These are phyloP conservation scores for Taphrina confusa DNA, from an alignment of 1,139 yeast genomes.

Conservation along the genomic window DNA sequence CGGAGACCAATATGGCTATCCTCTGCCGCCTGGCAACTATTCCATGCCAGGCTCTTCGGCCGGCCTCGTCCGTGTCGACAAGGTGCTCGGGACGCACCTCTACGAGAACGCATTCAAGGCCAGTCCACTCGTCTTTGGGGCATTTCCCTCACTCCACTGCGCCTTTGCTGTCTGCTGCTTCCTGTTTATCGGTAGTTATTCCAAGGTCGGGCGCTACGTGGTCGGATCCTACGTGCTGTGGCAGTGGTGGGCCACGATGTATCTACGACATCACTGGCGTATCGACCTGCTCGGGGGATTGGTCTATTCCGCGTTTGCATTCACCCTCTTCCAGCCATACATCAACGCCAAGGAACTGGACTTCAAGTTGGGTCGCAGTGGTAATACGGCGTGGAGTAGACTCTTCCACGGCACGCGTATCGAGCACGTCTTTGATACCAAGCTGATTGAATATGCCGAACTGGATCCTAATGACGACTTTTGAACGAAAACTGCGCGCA, in stretches of 20 bases:
- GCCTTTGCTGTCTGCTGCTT: constrained; percentile 63
- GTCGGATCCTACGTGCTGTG: constrained; percentile 49
- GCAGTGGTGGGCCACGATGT: constrained; percentile 78
- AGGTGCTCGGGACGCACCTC: constrained; percentile 73
- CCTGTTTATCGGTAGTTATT: constrained; percentile 51
- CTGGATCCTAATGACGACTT: neutral
- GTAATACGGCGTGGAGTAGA: constrained; percentile 24
- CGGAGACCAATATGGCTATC: constrained; percentile 77
- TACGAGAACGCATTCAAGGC: constrained; percentile 80
- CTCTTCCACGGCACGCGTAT: constrained; percentile 28
- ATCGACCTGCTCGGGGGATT: constrained; percentile 60
- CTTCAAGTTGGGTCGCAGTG: constrained; percentile 20
- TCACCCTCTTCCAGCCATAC: constrained; percentile 39
- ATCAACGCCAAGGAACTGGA: constrained; percentile 17
- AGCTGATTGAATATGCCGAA: constrained; percentile 13
- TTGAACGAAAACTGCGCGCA: too few species aligned
- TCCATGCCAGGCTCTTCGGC: constrained; percentile 96
- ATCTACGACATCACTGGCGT: constrained; percentile 71
- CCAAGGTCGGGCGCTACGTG: constrained; percentile 44
- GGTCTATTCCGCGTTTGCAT: constrained; percentile 54
- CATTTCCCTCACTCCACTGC: constrained; percentile 89
- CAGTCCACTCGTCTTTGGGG: constrained; percentile 94
- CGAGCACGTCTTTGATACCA: constrained; percentile 20
- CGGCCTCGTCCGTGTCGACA: constrained; percentile 87
- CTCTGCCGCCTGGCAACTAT: constrained; percentile 86